Percentiles rank a stretch among this genome's conserved stretches.
Evolutionary conservation across 73 alveolate species (phyloP).

Genomic region (Durusdinium trenchii): DNA sequence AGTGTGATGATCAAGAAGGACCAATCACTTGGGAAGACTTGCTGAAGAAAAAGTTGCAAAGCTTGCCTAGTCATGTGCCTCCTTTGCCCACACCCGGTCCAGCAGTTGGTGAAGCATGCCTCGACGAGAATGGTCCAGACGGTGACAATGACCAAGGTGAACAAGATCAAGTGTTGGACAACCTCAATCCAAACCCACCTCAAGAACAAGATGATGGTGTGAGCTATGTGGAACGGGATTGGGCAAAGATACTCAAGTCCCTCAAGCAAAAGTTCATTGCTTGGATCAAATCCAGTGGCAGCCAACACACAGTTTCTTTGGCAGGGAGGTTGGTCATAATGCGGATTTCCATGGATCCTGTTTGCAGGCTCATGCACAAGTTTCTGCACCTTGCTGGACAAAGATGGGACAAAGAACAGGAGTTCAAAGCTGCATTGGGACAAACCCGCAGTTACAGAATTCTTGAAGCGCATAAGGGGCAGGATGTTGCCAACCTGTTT

Average conservation of each 20-base stretch:
- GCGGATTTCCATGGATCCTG: background rate
- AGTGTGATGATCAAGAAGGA: background rate
- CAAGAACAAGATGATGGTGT: background rate
- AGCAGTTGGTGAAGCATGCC: background rate
- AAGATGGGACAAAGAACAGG: background rate
- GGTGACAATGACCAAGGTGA: background rate
- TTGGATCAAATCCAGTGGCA: background rate
- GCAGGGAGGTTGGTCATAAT: background rate
- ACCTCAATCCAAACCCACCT: too few relatives aligned
- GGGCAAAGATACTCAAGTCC: background rate
- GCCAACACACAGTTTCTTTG: background rate
- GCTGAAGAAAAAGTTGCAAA: background rate
- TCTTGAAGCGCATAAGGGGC: background rate
- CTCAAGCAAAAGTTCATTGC: background rate
- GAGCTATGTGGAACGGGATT: background rate
- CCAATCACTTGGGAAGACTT: background rate
- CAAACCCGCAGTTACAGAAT: background rate
- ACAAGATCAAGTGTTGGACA: background rate
- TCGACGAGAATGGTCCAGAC: background rate
- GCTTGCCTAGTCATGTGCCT: too few relatives aligned
- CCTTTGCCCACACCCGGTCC: background rate
- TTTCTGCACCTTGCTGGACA: background rate
- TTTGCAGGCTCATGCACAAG: background rate
- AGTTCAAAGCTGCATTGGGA: background rate
- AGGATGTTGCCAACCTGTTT: background rate